Evolutionary conservation across 352 stramenopile genomes (phyloP).

Genomic region (Pythium monospermum): DNA sequence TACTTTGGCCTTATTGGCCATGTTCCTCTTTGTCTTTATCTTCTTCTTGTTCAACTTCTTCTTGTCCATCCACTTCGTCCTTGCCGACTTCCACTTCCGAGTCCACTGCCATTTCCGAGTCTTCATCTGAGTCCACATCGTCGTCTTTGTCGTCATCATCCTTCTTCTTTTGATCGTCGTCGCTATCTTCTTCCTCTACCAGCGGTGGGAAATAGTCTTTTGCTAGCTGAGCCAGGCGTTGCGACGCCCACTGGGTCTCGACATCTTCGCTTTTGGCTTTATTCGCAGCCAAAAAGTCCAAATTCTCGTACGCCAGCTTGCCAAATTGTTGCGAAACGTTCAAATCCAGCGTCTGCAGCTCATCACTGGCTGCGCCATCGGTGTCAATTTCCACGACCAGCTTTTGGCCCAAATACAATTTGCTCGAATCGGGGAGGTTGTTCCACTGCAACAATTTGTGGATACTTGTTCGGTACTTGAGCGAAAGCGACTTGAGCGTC

Average conservation of each 20-base stretch:
- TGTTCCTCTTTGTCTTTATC: not conserved
- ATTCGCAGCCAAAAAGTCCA: constrained; percentile 59
- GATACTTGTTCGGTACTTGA: constrained; percentile 75
- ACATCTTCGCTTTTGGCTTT: constrained; percentile 47
- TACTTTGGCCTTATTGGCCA: too few relatives aligned
- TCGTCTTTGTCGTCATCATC: constrained; percentile 11
- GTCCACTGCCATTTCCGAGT: constrained; percentile 34
- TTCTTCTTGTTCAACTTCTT: constrained; percentile 10
- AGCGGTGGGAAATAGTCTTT: constrained; percentile 64
- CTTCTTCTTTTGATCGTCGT: constrained; percentile 9
- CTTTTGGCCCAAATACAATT: constrained; percentile 74
- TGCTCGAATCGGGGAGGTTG: constrained; percentile 55
- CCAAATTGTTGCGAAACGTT: constrained; percentile 40
- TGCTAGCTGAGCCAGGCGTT: constrained; percentile 46
- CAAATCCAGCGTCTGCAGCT: constrained; percentile 54
- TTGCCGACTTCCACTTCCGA: constrained; percentile 15
- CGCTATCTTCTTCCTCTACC: constrained; percentile 24
- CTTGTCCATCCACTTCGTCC: constrained; percentile 10
- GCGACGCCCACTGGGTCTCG: constrained; percentile 51
- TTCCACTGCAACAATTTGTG: constrained; percentile 70
- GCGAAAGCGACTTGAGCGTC: constrained; percentile 62
- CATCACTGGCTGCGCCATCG: constrained; percentile 34
- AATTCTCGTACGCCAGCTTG: constrained; percentile 57
- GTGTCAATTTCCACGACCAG: constrained; percentile 58
- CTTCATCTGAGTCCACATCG: constrained; percentile 22